phyloP scores from a whole-genome alignment of 345 rosid genomes.

The Citropsis articulata region DNA sequence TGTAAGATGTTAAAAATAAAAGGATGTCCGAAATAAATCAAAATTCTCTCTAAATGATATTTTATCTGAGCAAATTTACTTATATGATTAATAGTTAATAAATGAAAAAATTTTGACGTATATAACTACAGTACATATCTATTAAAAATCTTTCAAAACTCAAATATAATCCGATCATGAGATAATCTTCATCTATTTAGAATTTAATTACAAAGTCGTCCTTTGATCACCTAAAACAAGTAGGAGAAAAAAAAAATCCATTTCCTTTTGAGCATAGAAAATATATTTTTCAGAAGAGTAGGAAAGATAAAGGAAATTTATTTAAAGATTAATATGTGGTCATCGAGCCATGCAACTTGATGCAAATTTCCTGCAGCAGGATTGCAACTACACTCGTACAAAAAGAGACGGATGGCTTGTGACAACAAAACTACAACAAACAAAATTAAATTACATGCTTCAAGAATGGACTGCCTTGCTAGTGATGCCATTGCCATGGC shows the following conservation, averaged over 20 bases:
- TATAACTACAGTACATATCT: no score
- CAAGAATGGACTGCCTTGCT: not conserved
- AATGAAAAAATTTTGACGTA: no score
- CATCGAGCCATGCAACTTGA: conserved; percentile 8
- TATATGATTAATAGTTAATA: no score
- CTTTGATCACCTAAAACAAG: not conserved
- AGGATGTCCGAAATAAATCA: no score
- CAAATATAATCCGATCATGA: no score
- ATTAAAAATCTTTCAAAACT: no score
- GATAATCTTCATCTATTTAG: no score
- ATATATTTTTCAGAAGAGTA: not conserved
- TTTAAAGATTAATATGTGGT: not conserved
- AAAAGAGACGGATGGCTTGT: conserved; percentile 20
- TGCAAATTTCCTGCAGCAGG: not conserved
- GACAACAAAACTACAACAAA: not conserved
- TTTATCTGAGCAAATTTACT: no score
- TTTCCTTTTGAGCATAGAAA: not conserved
- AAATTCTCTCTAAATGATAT: no score
- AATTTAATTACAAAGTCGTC: no score
- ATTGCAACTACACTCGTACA: not conserved
- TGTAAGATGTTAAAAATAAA: no score
- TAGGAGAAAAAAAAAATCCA: not conserved
- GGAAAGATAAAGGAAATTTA: not conserved
- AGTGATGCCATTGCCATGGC: not conserved
- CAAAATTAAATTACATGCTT: not conserved